A percentile compares a stretch with the other conserved stretches of the same genome.
phyloP scores from a whole-genome alignment of 805 yeast genomes.

The Isabelozyma gotoi region DNA sequence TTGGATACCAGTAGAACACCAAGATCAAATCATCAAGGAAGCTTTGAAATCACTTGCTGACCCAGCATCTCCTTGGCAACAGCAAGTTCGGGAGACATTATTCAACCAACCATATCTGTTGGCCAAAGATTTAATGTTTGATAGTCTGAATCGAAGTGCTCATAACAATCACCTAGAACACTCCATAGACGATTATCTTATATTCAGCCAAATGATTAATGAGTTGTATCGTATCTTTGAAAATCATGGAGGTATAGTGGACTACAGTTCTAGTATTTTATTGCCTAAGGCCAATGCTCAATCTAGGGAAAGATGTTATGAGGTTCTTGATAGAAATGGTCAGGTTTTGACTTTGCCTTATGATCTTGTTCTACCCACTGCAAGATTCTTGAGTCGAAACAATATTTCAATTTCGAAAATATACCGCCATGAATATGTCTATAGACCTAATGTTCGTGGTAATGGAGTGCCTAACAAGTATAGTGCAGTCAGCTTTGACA shows the following conservation, averaged over 20 bases:
- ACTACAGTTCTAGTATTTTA: conserved; percentile 58
- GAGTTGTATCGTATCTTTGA: conserved; percentile 64
- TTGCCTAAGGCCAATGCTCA: conserved; percentile 79
- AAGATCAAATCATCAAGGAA: conserved; percentile 85
- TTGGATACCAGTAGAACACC: conserved; percentile 81
- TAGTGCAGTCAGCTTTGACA: conserved; percentile 85
- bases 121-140: conserved; percentile 84
- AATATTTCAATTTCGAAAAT: conserved; percentile 54
- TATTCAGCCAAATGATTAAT: conserved; percentile 59
- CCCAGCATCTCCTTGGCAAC: conserved; percentile 93
- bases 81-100: conserved; percentile 82
- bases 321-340: conserved; percentile 82
- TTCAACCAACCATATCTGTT: conserved; percentile 83
- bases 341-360: conserved; percentile 85
- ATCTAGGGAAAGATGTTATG: conserved; percentile 65
- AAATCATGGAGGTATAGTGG: conserved; percentile 86
- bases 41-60: conserved; percentile 83
- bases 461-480: conserved; percentile 70
- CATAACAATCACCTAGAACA: conserved; percentile 24
- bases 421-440: conserved; percentile 78
- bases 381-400: conserved; percentile 74
- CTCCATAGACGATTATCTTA: conserved; percentile 45
- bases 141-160: conserved; percentile 37
- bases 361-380: conserved; percentile 88
- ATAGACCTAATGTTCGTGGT: conserved; percentile 60